Evolutionary conservation across 2,329 filamentous ascomycete species (phyloP), one percentile per base, ranked within the genome.

Genomic region (Cytospora chrysosperma): DNA sequence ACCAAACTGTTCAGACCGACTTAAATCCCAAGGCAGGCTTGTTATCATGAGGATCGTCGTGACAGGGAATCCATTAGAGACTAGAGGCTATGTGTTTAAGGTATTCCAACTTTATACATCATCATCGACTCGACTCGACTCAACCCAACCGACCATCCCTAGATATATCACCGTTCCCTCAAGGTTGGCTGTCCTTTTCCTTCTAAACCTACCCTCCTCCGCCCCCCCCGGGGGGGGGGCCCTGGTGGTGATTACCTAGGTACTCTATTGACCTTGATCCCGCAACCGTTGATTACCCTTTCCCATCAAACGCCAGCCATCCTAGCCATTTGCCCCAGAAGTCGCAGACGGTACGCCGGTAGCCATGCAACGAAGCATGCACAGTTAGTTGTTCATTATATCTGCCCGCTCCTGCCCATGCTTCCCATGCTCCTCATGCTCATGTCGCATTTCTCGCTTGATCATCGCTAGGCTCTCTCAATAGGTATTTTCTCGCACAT

Each of bases 71-170:
- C 17, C 62, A 63, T 63, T 61, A 63, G 21, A 51, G 40, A 63
- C 57, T 63, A 64, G 28, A 24, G 40, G 43, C 47, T 63, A 65
- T 64, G 34, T 55, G n/a, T 34, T 40, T 57, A 49, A 55, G 54
- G 57, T 65, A 58, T 61, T 51, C 64, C 56, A 63, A 61, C 52
- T 63, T 61, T 58, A 54, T 61, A 64, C 61, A 60, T 63, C 47
- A 10, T 37, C 24, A 40, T 40, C 37, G 37, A 43, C 34, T 30
- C 28, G 28, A 30, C 28, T 30, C 9, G 28, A 30, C 57, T 47
- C 24, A n/a, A 47, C 53, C 24, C 49, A 19, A 52, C 28, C 34
- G 55, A 58, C 40, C 15, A 32, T 56, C 62, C 37, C 40, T 49
- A 17, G 24, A 30, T 30, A 30, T 62, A 34, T 43, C 24, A 24